Evolutionary conservation across 73 alveolate species (phyloP).

Genomic region (Stentor roeselii): DNA sequence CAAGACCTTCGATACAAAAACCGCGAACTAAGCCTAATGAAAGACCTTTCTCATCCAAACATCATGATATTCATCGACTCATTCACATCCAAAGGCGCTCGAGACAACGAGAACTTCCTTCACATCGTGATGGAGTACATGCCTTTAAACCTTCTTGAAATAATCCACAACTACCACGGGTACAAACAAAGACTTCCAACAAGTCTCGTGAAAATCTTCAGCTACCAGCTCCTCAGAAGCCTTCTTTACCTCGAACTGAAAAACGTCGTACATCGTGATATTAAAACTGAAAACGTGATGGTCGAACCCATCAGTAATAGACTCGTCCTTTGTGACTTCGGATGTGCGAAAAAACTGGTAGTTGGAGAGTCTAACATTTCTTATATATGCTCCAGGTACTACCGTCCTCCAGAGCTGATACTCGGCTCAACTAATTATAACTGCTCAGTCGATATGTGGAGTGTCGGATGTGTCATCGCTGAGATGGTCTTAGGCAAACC

Average conservation of each 20-base stretch:
- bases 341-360: conserved; percentile 80
- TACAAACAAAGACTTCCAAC: conserved; percentile 62
- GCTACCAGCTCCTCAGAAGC: conserved; percentile 81
- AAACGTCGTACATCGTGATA: conserved; percentile 87
- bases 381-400: conserved; percentile 75
- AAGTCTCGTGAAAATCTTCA: conserved; percentile 74
- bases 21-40: conserved; percentile 80
- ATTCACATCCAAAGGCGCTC: conserved; percentile 82
- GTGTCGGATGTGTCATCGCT: conserved; percentile 88
- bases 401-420: conserved; percentile 86
- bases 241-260: conserved; percentile 76
- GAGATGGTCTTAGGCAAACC: conserved; percentile 71
- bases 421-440: conserved; percentile 70
- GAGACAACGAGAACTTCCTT: conserved; percentile 73
- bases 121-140: conserved; percentile 89
- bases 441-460: conserved; percentile 79
- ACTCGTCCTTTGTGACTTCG: conserved; percentile 75
- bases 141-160: conserved; percentile 73
- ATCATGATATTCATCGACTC: conserved; percentile 69
- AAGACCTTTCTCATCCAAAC: conserved; percentile 84
- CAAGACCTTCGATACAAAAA: conserved; percentile 84
- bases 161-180: conserved; percentile 63
- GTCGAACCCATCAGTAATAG: conserved; percentile 42
- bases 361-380: conserved; percentile 79
- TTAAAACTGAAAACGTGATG: conserved; percentile 66